Conservation (phyloP, 192 early-diverging fungal genomes). For the Backusella tuberculispora region DNA sequence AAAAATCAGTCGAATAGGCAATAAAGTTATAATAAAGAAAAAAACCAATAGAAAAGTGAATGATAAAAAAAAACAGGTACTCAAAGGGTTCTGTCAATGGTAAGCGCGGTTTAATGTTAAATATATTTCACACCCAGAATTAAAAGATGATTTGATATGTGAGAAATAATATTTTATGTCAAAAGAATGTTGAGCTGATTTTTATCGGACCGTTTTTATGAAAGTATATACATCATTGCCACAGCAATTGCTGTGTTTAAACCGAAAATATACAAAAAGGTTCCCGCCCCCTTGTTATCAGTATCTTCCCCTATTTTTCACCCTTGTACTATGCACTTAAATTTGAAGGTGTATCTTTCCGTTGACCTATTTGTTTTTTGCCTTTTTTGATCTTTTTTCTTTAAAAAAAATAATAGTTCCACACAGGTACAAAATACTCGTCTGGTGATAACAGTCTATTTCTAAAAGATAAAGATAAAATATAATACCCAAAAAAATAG, state of each 20-base stretch:
- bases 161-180: neutral
- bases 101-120: neutral
- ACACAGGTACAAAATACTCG: neutral
- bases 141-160: neutral
- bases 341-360: slow-evolving; percentile 1
- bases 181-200: neutral
- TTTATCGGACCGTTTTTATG: neutral
- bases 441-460: slow-evolving; percentile 5
- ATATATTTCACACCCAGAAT: neutral
- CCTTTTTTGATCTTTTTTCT: neutral
- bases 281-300: slow-evolving; percentile 1
- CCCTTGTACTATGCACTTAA: slow-evolving; percentile 1
- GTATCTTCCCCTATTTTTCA: slow-evolving; percentile 10
- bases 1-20: neutral
- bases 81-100: neutral
- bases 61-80: neutral
- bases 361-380: neutral
- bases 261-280: slow-evolving; percentile 5
- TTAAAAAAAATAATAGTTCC: neutral
- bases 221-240: neutral
- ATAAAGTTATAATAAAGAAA: neutral
- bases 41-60: neutral
- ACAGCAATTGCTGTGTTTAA: slow-evolving; percentile 6
- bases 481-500: neutral
- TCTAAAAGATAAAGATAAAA: slow-evolving; percentile 10